Base-by-base conservation (phyloP, 768 basidiomycete species). In the Tremella fuciformis region DNA sequence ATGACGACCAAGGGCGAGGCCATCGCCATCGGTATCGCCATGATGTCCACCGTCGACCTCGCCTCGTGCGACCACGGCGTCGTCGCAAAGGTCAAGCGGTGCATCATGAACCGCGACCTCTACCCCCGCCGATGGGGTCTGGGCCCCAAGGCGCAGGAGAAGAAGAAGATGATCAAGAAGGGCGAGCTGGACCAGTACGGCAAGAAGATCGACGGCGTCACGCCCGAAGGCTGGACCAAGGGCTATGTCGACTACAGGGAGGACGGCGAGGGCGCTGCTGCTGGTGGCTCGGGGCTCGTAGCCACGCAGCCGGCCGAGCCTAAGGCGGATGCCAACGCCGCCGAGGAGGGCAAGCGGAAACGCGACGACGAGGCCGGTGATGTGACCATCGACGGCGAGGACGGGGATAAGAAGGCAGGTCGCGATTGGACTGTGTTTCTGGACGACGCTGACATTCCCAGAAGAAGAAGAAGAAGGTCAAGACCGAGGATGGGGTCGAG, bases 1-100 rank as follows among this genome's bases (percentile, higher is more conserved):
- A 98, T 98, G 92, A 98, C 94, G 50, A 98, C 94, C 39, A 98
- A 98, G 82, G 94, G 92, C 48, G 92, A 96, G 77, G 93, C 89
- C 29, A 94, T 94, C 71, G 92, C 92, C 19, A 83, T 96, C 41
- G 93, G 88, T 57, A 86, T 94, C 64, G 90, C 93, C 18, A 91
- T 94, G 75, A 99, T 99, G 96, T 90, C 93, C 16, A 97, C 96
- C 11, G 94, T 94, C 58, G 96, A 99, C 77, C 85, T 99, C 50
- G 88, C 91, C 8, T 94, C 93, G 1, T 98, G 94, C 77, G 93
- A 97, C 76, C 94, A 99, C 73, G 96, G 96, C 48, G 91, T 99
- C 57, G 94, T 98, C 42, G 96, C 96, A 37, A 98, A 97, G 80
- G 91, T 99, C 73, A 99, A 99, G 80, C 83, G 96, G 52, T 97